Evolutionary conservation across 2,329 filamentous ascomycete species (phyloP).

Genomic region (Pleurostoma richardsiae): DNA sequence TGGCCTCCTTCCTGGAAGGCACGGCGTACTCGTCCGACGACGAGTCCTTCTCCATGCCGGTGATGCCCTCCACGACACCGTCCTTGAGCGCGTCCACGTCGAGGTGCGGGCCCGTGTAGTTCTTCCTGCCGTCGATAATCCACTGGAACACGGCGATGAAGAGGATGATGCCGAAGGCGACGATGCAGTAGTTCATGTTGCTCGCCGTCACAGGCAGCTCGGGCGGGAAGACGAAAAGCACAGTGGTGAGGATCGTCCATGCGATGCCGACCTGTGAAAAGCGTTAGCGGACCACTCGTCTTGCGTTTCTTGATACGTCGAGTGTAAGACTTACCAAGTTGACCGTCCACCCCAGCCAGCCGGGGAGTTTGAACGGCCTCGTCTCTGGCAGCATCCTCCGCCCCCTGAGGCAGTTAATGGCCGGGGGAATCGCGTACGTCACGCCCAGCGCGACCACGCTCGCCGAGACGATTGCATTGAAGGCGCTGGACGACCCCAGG

Average conservation of each 20-base stretch:
- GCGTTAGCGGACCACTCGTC: constrained; percentile 17
- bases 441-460: constrained; percentile 68
- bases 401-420: constrained; percentile 63
- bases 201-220: constrained; percentile 55
- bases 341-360: constrained; percentile 27
- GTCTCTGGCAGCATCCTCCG: constrained; percentile 58
- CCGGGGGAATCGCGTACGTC: constrained; percentile 69
- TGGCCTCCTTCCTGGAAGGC: too few species aligned
- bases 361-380: constrained; percentile 24
- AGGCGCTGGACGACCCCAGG: constrained; percentile 61
- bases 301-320: too few species aligned
- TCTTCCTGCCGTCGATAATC: constrained; percentile 43
- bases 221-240: constrained; percentile 72
- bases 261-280: constrained; percentile 45
- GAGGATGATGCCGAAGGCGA: constrained; percentile 41
- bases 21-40: too few species aligned
- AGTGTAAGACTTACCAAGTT: constrained; percentile 13
- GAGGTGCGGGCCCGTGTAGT: constrained; percentile 33
- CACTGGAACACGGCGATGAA: constrained; percentile 37
- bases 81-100: constrained; percentile 13
- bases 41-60: constrained; percentile 1
- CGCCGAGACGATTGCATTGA: constrained; percentile 66
- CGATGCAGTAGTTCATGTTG: constrained; percentile 62
- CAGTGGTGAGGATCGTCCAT: constrained; percentile 66
- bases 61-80: constrained; percentile 13